Evolutionary conservation across 2,329 filamentous ascomycete genomes (phyloP), one percentile per base, ranked within the genome.

Genomic region (Cephalotrichum gorgonifer): DNA sequence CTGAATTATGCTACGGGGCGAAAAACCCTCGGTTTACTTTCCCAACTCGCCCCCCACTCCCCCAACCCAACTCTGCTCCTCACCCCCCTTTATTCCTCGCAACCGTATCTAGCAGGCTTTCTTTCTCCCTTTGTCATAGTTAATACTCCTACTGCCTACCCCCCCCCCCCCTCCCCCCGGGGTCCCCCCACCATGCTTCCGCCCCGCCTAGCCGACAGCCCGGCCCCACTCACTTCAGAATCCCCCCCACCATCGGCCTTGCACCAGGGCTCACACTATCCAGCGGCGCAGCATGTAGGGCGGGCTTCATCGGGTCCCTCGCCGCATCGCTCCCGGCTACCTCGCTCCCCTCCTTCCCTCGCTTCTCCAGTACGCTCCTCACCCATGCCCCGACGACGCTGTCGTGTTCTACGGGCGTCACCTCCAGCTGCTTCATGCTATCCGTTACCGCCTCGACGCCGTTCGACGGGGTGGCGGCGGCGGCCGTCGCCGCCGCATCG

Each of bases 301-400:
- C 90, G 15, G 93, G 93, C 60, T 86, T 87, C 44, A 74, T 72
- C 15, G 67, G 63, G 44, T 38, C 5, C 33, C 17, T 20, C 35
- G 20, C 17, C n/a, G 7, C 35, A 3, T 22, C 17, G 17, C 17
- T 11, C 71, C 70, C 72, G 39, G 59, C 61, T 35, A 66, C 60
- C 31, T 69, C 61, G 70, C 76, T 86, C 2, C 72, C 75, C 53
- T 71, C 74, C 43, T 62, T 60, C 31, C 55, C 56, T 59, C 82
- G 82, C 58, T 77, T 76, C 54, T 85, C 79, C 39, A 97, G 65
- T 17, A 86, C 85, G 6, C 69, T 71, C 35, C 74, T 75, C 1
- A 95, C 91, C 93, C 93, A 98, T 26, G 79, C 76, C 0, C 88
- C 87, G 5, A 97, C 88, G 62, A 97, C 90, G 33, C 75, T 70